Percentiles rank a stretch among this genome's conserved stretches.
Evolutionary conservation across 1,284 basidiomycete genomes (phyloP).

Genomic region (Pascua guehoae): DNA sequence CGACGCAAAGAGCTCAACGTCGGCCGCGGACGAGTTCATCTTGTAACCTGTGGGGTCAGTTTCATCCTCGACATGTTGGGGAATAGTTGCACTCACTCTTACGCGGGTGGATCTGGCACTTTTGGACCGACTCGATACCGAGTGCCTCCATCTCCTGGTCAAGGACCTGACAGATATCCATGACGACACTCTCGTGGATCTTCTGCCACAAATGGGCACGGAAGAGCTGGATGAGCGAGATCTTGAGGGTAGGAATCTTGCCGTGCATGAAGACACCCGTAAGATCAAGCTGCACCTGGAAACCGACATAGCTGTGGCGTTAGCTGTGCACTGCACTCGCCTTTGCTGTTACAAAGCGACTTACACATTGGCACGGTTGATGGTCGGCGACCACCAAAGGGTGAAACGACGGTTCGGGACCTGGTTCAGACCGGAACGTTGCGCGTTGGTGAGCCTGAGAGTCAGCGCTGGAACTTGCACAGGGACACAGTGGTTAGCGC

Average conservation of each 20-base stretch:
- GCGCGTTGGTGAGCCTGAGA: constrained; percentile 48
- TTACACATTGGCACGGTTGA: constrained; percentile 98
- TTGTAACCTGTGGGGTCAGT: constrained; percentile 65
- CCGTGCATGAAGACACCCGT: constrained; percentile 83
- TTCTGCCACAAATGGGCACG: constrained; percentile 98
- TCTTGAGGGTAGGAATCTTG: constrained; percentile 60
- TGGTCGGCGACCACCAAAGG: constrained; percentile 91
- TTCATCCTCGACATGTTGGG: too few relatives aligned
- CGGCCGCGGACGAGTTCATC: constrained; percentile 94
- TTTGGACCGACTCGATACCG: constrained; percentile 98
- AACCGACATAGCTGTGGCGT: constrained; percentile 52
- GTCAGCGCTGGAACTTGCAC: not conserved
- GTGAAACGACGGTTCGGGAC: constrained; percentile 99
- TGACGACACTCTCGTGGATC: constrained; percentile 73
- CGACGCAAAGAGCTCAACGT: constrained; percentile 93
- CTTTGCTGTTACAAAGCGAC: too few relatives aligned
- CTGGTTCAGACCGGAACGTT: constrained; percentile 68
- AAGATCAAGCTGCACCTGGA: constrained; percentile 81
- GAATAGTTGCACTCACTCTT: constrained; percentile 69
- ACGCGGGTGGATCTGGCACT: constrained; percentile 63
- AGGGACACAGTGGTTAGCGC: not conserved
- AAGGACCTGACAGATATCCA: constrained; percentile 98
- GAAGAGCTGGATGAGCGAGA: constrained; percentile 94
- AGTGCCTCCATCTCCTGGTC: constrained; percentile 98
- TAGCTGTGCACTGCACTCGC: too few relatives aligned